Conservation (phyloP, 257 asterid genomes). For the Agastache rugosa region DNA sequence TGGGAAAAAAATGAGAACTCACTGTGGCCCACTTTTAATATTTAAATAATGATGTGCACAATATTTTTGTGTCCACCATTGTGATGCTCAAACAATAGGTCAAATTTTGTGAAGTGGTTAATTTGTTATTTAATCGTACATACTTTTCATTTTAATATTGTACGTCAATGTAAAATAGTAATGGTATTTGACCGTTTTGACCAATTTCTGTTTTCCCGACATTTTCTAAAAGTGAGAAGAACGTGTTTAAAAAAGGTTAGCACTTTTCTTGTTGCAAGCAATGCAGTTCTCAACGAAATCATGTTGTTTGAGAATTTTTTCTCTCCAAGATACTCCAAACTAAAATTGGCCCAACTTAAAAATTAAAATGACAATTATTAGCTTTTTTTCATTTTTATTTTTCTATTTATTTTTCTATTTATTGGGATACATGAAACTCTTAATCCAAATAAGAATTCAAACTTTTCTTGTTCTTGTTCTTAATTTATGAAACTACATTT, state of each 20-base stretch:
- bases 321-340: conserved; percentile 16
- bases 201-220: conserved; percentile 1
- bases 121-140: too few species aligned
- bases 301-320: conserved; percentile 20
- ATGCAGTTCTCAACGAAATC: conserved; percentile 14
- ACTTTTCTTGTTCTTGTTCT: too few species aligned
- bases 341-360: conserved; percentile 21
- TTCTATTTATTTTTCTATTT: background rate
- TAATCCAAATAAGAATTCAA: too few species aligned
- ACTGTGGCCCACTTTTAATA: too few species aligned
- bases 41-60: too few species aligned
- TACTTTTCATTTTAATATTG: too few species aligned
- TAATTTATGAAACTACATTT: too few species aligned
- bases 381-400: background rate
- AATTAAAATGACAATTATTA: background rate
- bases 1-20: too few species aligned
- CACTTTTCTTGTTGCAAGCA: background rate
- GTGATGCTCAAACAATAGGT: too few species aligned
- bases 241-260: background rate
- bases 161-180: background rate
- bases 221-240: background rate
- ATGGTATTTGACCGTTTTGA: background rate
- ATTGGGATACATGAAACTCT: background rate
- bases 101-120: too few species aligned
- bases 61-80: too few species aligned